Base-by-base conservation (phyloP, 1,139 yeast genomes). In the Geotrichum phurueaensis region DNA sequence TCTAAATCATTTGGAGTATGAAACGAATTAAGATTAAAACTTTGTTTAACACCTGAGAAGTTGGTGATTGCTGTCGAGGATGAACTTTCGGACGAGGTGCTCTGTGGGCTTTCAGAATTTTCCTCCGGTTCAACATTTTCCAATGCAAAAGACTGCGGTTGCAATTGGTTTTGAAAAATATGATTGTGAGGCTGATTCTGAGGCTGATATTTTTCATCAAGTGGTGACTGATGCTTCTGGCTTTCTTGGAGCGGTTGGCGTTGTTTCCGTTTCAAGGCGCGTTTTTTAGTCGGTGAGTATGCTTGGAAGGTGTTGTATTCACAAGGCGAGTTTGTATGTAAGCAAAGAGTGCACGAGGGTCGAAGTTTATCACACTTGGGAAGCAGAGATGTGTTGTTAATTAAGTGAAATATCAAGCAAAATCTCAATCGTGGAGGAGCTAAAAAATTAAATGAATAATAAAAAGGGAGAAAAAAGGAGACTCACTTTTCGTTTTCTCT, bases 291-390 rank as follows among this genome's bases (percentile, higher is more conserved):
- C 5, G 57, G 57, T 7, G 59, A 57, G 13, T 53, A 60, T 12
- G 58, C 57, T 27, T 60, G 62, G 47, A 60, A 60, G 18, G 60
- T 60, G 36, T 60, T 58, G 57, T 60, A 60, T 1, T 52, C 43
- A 31, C 62, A 60, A 22, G 25, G 48, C 1, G 60, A 36, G 25
- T 60, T 54, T 18, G 52, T 54, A 15, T 60, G 60, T 15, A 57
- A 56, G 33, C 62, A 60, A 4, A 56, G 55, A 31, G 55, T 57
- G 23, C 62, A 60, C 15, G 60, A 57, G 1, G 60, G 62, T 22
- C 60, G 25, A 3, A 54, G 52, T 33, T 55, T 56, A 31, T 60
- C 62, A 27, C 62, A 60, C 58, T 58, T 27, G 5, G 5, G 7
- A 27, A 27, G 31, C 31, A 27, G 7, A 27, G 9, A 6, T 10